These are phyloP conservation scores for Saururus chinensis DNA, from an alignment of 164 flowering plant genomes.

Conservation along the genomic window DNA sequence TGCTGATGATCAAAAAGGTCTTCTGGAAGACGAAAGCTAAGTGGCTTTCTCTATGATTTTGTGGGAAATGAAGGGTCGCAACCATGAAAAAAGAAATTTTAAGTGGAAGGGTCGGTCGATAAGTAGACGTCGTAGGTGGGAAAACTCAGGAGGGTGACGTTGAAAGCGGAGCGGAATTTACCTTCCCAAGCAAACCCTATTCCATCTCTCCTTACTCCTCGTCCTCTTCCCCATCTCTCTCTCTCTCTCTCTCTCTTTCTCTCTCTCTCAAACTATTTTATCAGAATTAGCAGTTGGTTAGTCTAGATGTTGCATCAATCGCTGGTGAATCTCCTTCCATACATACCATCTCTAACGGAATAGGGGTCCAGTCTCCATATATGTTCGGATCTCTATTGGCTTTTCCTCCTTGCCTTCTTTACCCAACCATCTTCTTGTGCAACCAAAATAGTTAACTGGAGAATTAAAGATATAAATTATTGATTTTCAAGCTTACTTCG, in stretches of 20 bases:
- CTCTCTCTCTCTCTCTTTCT: constrained; percentile 3
- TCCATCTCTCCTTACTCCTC: constrained; percentile 8
- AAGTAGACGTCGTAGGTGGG: constrained; percentile 13
- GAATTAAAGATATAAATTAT: too few relatives aligned
- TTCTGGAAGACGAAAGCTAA: neutral
- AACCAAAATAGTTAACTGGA: neutral
- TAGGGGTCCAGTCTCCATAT: constrained; percentile 7
- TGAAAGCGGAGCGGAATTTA: constrained; percentile 9
- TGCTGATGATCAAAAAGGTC: too few relatives aligned
- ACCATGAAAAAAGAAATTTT: neutral
- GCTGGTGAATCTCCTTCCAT: constrained; percentile 34
- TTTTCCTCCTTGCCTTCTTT: constrained; percentile 7
- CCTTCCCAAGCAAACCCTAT: constrained; percentile 6
- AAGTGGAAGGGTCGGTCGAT: constrained; percentile 5
- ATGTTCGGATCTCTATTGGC: neutral
- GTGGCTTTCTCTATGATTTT: neutral
- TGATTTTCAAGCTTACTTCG: neutral
- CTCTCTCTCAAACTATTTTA: neutral
- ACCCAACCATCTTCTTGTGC: neutral
- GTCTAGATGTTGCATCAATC: constrained; percentile 65
- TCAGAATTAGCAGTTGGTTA: constrained; percentile 22
- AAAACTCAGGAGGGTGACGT: constrained; percentile 9
- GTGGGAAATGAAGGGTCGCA: neutral
- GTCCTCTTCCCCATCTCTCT: neutral
- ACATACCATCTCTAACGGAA: constrained; percentile 49